A percentile compares a stretch with the other conserved stretches of the same genome.
These are phyloP conservation scores for Aspergillus sp. DNA, from an alignment of 2,329 filamentous ascomycete genomes.

Conservation along the genomic window DNA sequence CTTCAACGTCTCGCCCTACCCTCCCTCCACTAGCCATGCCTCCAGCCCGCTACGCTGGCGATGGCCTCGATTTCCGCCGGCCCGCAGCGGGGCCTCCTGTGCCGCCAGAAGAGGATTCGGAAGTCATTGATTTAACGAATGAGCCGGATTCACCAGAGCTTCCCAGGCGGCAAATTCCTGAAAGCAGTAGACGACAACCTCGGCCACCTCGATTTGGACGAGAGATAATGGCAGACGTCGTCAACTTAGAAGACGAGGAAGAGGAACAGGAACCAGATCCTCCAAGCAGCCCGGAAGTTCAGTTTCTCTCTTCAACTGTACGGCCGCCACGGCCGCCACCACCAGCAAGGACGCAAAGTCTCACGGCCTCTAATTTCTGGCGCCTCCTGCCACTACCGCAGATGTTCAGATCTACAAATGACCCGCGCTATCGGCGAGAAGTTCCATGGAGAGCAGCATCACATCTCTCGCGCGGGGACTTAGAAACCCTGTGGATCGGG, in stretches of 20 bases:
- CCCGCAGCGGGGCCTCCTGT: conserved; percentile 45
- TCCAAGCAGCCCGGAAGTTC: conserved; percentile 49
- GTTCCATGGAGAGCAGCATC: conserved; percentile 18
- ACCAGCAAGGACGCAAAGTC: conserved; percentile 1
- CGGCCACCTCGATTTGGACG: conserved; percentile 37
- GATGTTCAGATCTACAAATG: neutral
- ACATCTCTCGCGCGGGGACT: conserved; percentile 5
- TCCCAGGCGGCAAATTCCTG: neutral
- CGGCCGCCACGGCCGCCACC: conserved; percentile 18
- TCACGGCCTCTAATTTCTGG: conserved; percentile 9
- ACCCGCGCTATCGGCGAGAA: conserved; percentile 21
- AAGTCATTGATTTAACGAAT: conserved; percentile 49
- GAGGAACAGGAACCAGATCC: conserved; percentile 33
- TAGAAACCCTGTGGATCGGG: conserved; percentile 26
- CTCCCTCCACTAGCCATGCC: conserved; percentile 29
- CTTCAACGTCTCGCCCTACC: conserved; percentile 20
- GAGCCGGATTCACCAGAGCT: conserved; percentile 39
- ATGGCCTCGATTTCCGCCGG: conserved; percentile 56
- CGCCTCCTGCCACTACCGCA: conserved; percentile 13
- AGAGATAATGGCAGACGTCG: conserved; percentile 38
- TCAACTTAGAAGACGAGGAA: conserved; percentile 43
- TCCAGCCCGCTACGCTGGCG: conserved; percentile 43
- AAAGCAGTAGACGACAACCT: conserved; percentile 1
- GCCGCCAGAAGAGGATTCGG: conserved; percentile 25
- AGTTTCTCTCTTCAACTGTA: conserved; percentile 44